phyloP scores from a whole-genome alignment of 176 grass and related monocot species.

The Ampelocalamus luodianensis region DNA sequence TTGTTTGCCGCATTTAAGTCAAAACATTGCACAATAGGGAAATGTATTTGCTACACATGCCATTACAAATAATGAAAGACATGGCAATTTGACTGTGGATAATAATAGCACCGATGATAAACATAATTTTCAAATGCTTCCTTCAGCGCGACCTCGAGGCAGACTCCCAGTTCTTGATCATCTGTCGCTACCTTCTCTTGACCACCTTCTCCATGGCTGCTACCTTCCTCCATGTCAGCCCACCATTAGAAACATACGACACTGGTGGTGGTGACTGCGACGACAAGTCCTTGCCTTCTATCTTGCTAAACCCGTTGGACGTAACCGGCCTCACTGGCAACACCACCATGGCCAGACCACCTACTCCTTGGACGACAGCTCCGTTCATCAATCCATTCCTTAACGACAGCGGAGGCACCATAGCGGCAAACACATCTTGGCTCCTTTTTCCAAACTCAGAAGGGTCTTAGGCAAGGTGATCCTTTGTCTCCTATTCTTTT shows the following conservation, averaged over 20 bases:
- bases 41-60: conserved; percentile 16
- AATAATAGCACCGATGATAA: neutral
- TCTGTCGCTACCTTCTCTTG: conserved; percentile 73
- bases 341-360: neutral
- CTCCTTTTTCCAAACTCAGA: no score
- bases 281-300: conserved; percentile 49
- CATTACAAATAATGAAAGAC: conserved; percentile 10
- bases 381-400: conserved; percentile 42
- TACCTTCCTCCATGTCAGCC: conserved; percentile 61
- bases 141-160: conserved; percentile 74
- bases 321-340: conserved; percentile 43
- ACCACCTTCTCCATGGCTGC: conserved; percentile 70
- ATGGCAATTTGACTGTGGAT: neutral
- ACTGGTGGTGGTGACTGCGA: conserved; percentile 63
- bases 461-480: no score
- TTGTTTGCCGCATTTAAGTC: neutral
- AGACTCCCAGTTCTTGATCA: conserved; percentile 88
- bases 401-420: conserved; percentile 31
- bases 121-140: conserved; percentile 66
- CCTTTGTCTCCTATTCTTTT: no score
- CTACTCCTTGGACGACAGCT: conserved; percentile 24
- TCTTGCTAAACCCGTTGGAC: conserved; percentile 53
- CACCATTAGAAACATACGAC: conserved; percentile 61
- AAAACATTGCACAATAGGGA: neutral
- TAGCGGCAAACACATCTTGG: no score